Evolutionary conservation across 2,329 filamentous ascomycete genomes (phyloP), one percentile per base, ranked within the genome.

Genomic region (Xylaria sp.): DNA sequence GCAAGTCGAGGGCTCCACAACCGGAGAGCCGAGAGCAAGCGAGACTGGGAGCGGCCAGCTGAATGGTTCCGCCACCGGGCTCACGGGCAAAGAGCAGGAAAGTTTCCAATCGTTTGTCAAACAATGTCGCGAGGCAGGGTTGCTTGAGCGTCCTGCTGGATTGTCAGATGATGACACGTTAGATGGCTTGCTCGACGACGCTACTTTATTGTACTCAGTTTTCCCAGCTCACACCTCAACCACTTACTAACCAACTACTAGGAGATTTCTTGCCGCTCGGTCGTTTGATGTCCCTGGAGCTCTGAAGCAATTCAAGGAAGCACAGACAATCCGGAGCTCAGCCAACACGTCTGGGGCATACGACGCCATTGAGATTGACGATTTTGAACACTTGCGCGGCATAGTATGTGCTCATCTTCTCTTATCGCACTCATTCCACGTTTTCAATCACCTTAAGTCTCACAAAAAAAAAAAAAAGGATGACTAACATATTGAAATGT

Each of bases 161-260:
- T 50, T 64, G 42, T 50, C 49, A 14, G 52, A 40, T 7, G 58
- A 61, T 12, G 61, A 64, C 33, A 23, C 52, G n/a, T 19, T 64
- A 8, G 61, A 64, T 45, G 61, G 61, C 19, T 40, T 64, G 17
- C 37, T 25, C n/a, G 61, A 64, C 23, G 61, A 64, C 12, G 14
- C 43, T 28, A 51, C 61, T 8, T 51, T 64, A 43, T 33, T 64
- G 61, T 64, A 64, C 5, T 1, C 11, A 50, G 11, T 19, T 21
- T 47, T 43, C 11, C 15, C 15, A 19, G 4, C 11, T 23, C 35
- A 11, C 15, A 14, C 11, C 28, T 19, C n/a, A 15, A 23, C 28
- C 4, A 33, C 14, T 12, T 7, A 50, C 53, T 64, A 17, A 61
- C 15, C 1, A 17, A 17, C 5, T 3, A 3, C 4, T 31, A 64